Percentiles rank a stretch among this genome's conserved stretches.
Evolutionary conservation across 257 asterid genomes (phyloP).

Genomic region (Nicotiana attenuata): DNA sequence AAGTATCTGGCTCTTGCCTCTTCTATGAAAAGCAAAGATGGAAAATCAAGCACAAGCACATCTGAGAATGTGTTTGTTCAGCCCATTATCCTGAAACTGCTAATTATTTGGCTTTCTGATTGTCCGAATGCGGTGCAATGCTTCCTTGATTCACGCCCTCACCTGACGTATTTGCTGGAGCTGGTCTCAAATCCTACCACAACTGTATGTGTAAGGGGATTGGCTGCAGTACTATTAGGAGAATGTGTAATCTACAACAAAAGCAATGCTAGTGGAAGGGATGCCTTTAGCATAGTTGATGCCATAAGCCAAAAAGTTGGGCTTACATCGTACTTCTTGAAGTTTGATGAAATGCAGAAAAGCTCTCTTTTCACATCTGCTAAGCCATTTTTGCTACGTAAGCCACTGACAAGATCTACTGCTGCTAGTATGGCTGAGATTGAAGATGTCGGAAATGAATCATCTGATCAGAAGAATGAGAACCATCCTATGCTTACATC

Average conservation of each 20-base stretch:
- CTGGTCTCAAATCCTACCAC: slow-evolving; percentile 54
- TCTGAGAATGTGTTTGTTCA: slow-evolving; percentile 42
- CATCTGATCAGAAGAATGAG: slow-evolving; percentile 45
- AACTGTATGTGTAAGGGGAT: slow-evolving; percentile 59
- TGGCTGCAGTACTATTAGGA: slow-evolving; percentile 75
- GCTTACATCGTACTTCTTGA: slow-evolving; percentile 60
- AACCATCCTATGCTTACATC: slow-evolving; percentile 66
- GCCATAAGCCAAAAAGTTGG: slow-evolving; percentile 79
- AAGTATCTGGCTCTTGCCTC: slow-evolving; percentile 86
- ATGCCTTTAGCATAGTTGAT: slow-evolving; percentile 67
- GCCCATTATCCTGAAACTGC: slow-evolving; percentile 75
- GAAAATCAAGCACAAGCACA: slow-evolving; percentile 33
- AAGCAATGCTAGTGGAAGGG: slow-evolving; percentile 43
- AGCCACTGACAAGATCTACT: slow-evolving; percentile 71
- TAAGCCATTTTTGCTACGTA: slow-evolving; percentile 49
- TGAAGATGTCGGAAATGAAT: slow-evolving; percentile 68
- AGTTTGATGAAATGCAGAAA: slow-evolving; percentile 78
- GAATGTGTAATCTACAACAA: slow-evolving; percentile 64
- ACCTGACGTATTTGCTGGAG: slow-evolving; percentile 81
- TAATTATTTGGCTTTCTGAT: slow-evolving; percentile 69
- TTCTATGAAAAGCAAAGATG: slow-evolving; percentile 61
- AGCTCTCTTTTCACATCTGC: slow-evolving; percentile 60
- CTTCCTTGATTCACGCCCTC: slow-evolving; percentile 82
- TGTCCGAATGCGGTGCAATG: slow-evolving; percentile 84
- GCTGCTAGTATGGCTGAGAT: slow-evolving; percentile 87